Evolutionary conservation across 169 alveolate species (phyloP).

Genomic region (Plasmodium vinckei): DNA sequence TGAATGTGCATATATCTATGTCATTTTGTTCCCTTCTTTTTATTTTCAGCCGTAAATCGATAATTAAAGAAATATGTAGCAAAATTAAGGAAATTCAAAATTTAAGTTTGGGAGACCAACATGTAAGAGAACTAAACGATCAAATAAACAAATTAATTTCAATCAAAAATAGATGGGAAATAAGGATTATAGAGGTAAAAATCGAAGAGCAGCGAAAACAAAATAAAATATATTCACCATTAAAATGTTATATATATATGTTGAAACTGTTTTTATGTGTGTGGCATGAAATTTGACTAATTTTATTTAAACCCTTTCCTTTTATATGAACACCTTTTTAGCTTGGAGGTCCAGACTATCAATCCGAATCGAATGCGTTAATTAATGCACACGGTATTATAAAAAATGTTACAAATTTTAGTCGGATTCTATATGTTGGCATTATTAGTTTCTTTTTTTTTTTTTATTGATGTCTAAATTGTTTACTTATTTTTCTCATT

Average conservation of each 20-base stretch:
- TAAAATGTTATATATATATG: neutral
- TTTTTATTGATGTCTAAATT: neutral
- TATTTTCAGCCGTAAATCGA: constrained; percentile 45
- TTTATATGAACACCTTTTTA: neutral
- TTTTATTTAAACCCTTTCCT: constrained; percentile 1
- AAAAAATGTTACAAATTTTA: neutral
- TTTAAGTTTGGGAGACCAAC: constrained; percentile 94
- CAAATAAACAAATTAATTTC: constrained; percentile 93
- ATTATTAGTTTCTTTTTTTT: neutral
- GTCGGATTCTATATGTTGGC: neutral
- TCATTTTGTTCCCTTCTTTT: neutral
- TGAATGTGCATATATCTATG: constrained; percentile 1
- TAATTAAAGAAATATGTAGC: constrained; percentile 88
- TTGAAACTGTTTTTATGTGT: neutral
- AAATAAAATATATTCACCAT: too few relatives aligned
- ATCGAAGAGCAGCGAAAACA: constrained; percentile 76
- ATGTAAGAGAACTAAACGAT: constrained; percentile 95
- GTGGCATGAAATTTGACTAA: neutral
- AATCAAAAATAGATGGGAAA: constrained; percentile 93
- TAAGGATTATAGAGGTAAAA: constrained; percentile 91
- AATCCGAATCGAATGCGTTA: constrained; percentile 51
- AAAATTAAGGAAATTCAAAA: constrained; percentile 93
- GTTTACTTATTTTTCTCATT: neutral
- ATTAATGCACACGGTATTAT: constrained; percentile 65
- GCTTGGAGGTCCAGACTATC: constrained; percentile 76